Evolutionary conservation across 495 filamentous ascomycete species (phyloP).

Genomic region (Penicillium flavigenum): DNA sequence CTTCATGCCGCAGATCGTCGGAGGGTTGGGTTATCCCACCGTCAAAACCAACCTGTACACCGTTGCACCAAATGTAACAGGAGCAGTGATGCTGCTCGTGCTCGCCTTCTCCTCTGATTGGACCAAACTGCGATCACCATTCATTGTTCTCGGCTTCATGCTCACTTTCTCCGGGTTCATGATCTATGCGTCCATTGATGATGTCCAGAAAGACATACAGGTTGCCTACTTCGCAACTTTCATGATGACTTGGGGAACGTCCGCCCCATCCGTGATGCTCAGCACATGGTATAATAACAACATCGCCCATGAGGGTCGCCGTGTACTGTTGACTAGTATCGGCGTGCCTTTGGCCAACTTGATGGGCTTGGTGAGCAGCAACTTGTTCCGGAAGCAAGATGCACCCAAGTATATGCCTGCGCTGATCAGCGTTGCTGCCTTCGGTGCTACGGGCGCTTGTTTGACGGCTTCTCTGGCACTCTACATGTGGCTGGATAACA

Average conservation of each 20-base stretch:
- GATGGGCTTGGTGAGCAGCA: constrained; percentile 74
- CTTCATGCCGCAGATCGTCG: constrained; percentile 74
- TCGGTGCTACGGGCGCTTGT: constrained; percentile 63
- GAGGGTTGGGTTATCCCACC: constrained; percentile 57
- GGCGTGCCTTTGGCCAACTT: constrained; percentile 75
- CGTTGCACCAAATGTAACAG: constrained; percentile 68
- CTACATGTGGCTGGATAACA: constrained; percentile 73
- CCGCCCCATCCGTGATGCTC: constrained; percentile 52
- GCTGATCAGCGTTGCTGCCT: constrained; percentile 68
- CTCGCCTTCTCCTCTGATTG: constrained; percentile 67
- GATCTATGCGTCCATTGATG: constrained; percentile 65
- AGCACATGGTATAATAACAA: constrained; percentile 78
- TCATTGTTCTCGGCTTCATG: constrained; percentile 69
- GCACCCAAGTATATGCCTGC: constrained; percentile 74
- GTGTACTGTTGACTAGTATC: constrained; percentile 68
- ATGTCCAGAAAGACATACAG: constrained; percentile 56
- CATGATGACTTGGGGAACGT: constrained; percentile 77
- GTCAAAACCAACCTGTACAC: constrained; percentile 78
- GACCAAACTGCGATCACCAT: constrained; percentile 66
- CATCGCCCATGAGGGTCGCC: constrained; percentile 69
- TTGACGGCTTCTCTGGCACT: constrained; percentile 58
- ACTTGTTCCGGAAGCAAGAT: constrained; percentile 71
- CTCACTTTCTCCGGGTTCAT: constrained; percentile 75
- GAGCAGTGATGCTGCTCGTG: constrained; percentile 67
- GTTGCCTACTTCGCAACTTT: constrained; percentile 77